Conservation (phyloP, 805 yeast genomes). For the Cyberlindnera misumaiensis region DNA sequence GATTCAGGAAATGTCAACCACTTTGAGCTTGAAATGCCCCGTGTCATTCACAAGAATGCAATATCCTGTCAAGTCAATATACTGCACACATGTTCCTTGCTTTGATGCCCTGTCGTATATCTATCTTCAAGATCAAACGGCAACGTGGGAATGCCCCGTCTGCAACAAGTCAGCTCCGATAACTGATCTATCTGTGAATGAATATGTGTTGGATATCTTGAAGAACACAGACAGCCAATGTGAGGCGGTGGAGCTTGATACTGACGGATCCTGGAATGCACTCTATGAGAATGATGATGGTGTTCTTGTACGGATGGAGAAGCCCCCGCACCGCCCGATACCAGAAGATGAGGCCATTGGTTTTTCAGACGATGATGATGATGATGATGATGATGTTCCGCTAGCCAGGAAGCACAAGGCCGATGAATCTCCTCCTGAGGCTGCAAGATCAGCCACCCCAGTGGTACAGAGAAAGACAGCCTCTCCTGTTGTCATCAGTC, state of each 20-base stretch:
- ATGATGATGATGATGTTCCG: not conserved
- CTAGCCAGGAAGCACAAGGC: not conserved
- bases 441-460: not conserved
- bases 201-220: conserved; percentile 61
- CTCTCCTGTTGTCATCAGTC: conserved; percentile 12
- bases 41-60: conserved; percentile 63
- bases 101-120: conserved; percentile 76
- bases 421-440: too few relatives aligned
- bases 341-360: too few relatives aligned
- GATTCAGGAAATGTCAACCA: conserved; percentile 56
- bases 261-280: conserved; percentile 70
- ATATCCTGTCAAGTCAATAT: conserved; percentile 62
- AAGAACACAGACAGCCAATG: conserved; percentile 43
- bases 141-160: conserved; percentile 86
- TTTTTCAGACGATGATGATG: too few relatives aligned
- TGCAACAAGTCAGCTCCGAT: conserved; percentile 51
- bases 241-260: conserved; percentile 58
- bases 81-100: conserved; percentile 80
- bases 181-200: conserved; percentile 64
- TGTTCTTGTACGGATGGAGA: conserved; percentile 1
- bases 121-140: conserved; percentile 68
- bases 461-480: not conserved
- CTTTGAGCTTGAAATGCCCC: conserved; percentile 71
- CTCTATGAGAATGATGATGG: conserved; percentile 23
- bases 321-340: not conserved